Base-by-base conservation (phyloP, 2,329 filamentous ascomycete species). In the Davidsoniella neocaledoniae region DNA sequence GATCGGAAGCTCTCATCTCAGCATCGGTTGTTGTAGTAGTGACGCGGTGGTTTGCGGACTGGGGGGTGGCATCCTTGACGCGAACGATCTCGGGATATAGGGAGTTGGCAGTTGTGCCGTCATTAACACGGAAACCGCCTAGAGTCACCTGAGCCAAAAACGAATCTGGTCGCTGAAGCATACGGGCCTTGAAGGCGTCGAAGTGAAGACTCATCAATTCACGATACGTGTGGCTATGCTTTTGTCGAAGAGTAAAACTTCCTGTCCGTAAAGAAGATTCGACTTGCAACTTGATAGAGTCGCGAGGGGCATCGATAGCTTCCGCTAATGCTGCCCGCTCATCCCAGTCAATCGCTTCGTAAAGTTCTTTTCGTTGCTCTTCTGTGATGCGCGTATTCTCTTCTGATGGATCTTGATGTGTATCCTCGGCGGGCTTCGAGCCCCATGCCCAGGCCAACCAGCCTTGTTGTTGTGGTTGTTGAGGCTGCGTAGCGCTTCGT, bases 321-420 rank as follows among this genome's bases (percentile, higher is more conserved):
- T 94, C 87, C 0, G 86, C 74, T 38, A 98, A 73, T 2, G 83
- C 85, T 53, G 88, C 81, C 69, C 95, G 96, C 64, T 99, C 91
- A 55, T 98, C 86, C 81, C 90, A 99, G 59, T 96, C 91, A 58
- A 99, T 99, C 46, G 86, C 93, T 57, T 93, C 83, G 63, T 96
- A 98, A 8, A 99, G 74, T 64, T 98, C 90, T 62, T 96, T 87
- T 40, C 90, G 81, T 62, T 99, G 88, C 63, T 96, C 81, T 54
- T 98, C 91, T 0, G 86, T 93, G 73, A 98, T 94, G 53, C 86
- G 77, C 0, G 81, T 85, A 54, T 88, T 83, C 57, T 93, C 83
- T 3, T 48, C 38, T 33, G 29, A 33, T 14, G 79, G 65, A 44
- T 66, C 67, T 43, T 68, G 72, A 42, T 83, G 72, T 2, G 14